These are phyloP conservation scores for Asterophora lycoperdoides DNA, from an alignment of 768 basidiomycete species.

Conservation along the genomic window DNA sequence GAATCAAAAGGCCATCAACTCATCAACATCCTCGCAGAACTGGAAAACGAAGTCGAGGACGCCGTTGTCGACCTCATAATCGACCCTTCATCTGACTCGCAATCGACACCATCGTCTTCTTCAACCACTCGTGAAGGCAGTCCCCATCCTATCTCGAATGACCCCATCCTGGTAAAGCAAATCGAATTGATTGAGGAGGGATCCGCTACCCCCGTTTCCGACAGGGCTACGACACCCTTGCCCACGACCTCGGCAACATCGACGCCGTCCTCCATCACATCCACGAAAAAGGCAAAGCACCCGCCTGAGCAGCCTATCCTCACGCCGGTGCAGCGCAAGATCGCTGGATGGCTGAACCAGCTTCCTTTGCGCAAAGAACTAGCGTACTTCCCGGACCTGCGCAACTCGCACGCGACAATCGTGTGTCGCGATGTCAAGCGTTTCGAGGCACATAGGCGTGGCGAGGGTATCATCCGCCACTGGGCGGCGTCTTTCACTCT, in stretches of 20 bases:
- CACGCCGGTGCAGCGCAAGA: slow-evolving; percentile 51
- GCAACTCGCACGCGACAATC: slow-evolving; percentile 70
- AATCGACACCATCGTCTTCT: slow-evolving; percentile 20
- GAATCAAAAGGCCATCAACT: slow-evolving; percentile 46
- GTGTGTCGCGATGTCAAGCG: slow-evolving; percentile 62
- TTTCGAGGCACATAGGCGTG: slow-evolving; percentile 53
- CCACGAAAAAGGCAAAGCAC: not conserved
- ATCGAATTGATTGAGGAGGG: not conserved
- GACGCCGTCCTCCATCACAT: not conserved
- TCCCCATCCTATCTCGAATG: not conserved
- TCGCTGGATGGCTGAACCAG: slow-evolving; percentile 57
- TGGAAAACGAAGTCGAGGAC: slow-evolving; percentile 61
- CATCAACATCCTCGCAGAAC: slow-evolving; percentile 46
- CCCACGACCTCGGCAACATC: not conserved
- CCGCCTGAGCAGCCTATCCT: slow-evolving; percentile 41
- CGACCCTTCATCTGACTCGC: slow-evolving; percentile 19
- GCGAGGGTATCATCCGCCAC: slow-evolving; percentile 65
- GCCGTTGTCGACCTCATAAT: slow-evolving; percentile 60
- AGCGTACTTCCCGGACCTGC: slow-evolving; percentile 54
- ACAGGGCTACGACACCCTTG: too few relatives aligned
- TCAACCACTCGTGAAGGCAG: slow-evolving; percentile 2
- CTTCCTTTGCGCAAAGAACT: slow-evolving; percentile 71
- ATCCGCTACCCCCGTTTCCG: not conserved
- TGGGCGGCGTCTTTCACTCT: slow-evolving; percentile 61
- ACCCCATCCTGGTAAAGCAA: too few relatives aligned